A percentile compares a stretch with the other conserved stretches of the same genome.
These are phyloP conservation scores for Exophiala sp. DNA, from an alignment of 2,329 filamentous ascomycete species.

Conservation along the genomic window DNA sequence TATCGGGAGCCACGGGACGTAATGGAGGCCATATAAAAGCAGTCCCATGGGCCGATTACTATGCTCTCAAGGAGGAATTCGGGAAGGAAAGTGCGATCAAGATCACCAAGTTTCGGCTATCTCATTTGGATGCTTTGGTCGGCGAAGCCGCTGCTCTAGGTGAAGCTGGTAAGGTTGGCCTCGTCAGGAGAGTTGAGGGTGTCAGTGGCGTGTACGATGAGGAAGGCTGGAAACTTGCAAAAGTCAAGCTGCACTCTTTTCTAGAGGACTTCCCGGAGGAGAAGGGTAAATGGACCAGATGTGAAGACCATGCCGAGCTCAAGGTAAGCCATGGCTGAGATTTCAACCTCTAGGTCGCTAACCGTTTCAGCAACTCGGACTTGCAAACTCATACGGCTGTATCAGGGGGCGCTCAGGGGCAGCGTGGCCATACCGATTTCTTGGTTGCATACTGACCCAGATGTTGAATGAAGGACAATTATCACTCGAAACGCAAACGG, in stretches of 20 bases:
- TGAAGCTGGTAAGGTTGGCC: conserved; percentile 24
- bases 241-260: conserved; percentile 14
- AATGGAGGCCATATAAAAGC: conserved; percentile 37
- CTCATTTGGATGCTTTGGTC: conserved; percentile 21
- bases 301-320: conserved; percentile 18
- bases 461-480: conserved; percentile 19
- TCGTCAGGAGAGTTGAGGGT: conserved; percentile 19
- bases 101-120: conserved; percentile 31
- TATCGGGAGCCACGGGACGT: conserved; percentile 38
- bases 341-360: background rate
- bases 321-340: conserved; percentile 20
- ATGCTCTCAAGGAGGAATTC: conserved; percentile 14
- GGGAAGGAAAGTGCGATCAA: conserved; percentile 22
- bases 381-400: conserved; percentile 14
- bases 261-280: conserved; percentile 24
- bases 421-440: conserved; percentile 38
- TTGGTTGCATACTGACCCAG: conserved; percentile 29
- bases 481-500: conserved; percentile 28
- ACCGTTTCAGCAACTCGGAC: conserved; percentile 21
- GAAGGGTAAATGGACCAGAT: conserved; percentile 10
- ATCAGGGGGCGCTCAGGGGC: conserved; percentile 31
- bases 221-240: conserved; percentile 16
- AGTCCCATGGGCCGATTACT: conserved; percentile 20
- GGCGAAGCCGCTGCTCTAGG: conserved; percentile 18
- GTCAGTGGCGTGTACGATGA: conserved; percentile 17